Base-by-base conservation (phyloP, 192 early-diverging fungal species). In the Linnemannia exigua region DNA sequence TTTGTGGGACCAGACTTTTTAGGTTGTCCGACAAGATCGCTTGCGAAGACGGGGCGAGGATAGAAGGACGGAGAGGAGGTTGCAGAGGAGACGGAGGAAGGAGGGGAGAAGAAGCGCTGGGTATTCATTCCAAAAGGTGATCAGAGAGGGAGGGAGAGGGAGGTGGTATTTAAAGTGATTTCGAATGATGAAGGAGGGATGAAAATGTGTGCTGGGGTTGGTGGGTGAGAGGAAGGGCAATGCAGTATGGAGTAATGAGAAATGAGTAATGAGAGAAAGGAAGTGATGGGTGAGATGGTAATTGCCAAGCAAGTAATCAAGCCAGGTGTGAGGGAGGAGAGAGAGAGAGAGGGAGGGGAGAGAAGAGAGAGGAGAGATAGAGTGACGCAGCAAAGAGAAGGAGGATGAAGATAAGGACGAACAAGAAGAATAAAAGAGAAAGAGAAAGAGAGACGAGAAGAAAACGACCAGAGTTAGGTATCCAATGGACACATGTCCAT, bases 21-120 rank as follows among this genome's bases (percentile, higher is more conserved):
- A 48, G 66, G 54, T 68, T 76, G 75, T 31, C 61, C 75, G 58
- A 76, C 75, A 44, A 76, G 63, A 50, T 76, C 75, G 31, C 75
- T 76, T 28, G 75, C 75, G 50, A 76, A 76, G 46, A 76, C 75
- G 4, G 75, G 75, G 14, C 63, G 37, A n/a, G 58, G 28, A 37
- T 37, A 75, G 73, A 75, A 58, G 25, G 72, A 54, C 2, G 44
- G 31, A 12, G 44, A 51, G 11, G 48, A 73, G 19, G 47, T 35
- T 36, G 73, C 33, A 4, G 51, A 61, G 36, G 73, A 63, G 36
- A 37, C 33, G 15, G 50, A 36, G 36, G 36, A 25, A 63, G 73
- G 38, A 37, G 58, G 58, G 58, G 58, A 63, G 58, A 63, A 63
- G 58, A 63, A 63, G 25, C 58, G 58, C 22, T 63, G 58, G 58